Conservation (phyloP, 2,329 filamentous ascomycete genomes). For the Torrubiella hemipterigena region DNA sequence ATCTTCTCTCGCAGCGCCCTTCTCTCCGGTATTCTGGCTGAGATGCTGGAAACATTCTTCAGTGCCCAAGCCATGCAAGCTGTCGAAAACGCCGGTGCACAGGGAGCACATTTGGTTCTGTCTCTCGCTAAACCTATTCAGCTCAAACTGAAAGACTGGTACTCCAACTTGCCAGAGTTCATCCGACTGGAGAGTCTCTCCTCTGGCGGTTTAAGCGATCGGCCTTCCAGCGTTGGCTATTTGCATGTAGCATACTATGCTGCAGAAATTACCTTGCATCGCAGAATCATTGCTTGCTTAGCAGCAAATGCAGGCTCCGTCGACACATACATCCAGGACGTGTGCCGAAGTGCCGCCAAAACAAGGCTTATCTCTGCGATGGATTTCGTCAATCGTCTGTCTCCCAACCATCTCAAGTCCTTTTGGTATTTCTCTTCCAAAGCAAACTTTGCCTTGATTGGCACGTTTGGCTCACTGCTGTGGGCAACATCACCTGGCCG, state of each 20-base stretch:
- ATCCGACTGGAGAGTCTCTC: slow-evolving; percentile 54
- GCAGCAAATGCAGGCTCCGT: slow-evolving; percentile 28
- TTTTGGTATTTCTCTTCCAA: slow-evolving; percentile 90
- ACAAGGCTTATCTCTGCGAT: slow-evolving; percentile 89
- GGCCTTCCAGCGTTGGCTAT: slow-evolving; percentile 56
- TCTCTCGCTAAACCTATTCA: slow-evolving; percentile 72
- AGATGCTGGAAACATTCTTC: slow-evolving; percentile 76
- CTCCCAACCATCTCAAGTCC: slow-evolving; percentile 70
- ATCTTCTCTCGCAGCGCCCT: slow-evolving; percentile 67
- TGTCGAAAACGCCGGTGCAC: slow-evolving; percentile 51
- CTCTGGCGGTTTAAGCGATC: slow-evolving; percentile 20
- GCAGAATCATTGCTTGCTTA: slow-evolving; percentile 78
- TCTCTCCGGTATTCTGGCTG: slow-evolving; percentile 62
- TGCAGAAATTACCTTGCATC: slow-evolving; percentile 84
- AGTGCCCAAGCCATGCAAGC: slow-evolving; percentile 64
- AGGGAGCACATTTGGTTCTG: slow-evolving; percentile 62
- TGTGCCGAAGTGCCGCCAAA: slow-evolving; percentile 87
- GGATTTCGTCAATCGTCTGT: slow-evolving; percentile 92
- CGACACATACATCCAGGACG: slow-evolving; percentile 77
- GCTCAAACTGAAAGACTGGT: slow-evolving; percentile 74
- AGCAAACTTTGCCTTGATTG: slow-evolving; percentile 88
- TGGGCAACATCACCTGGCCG: slow-evolving; percentile 79
- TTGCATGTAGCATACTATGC: slow-evolving; percentile 89
- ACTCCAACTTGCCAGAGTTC: slow-evolving; percentile 50
- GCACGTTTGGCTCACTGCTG: slow-evolving; percentile 81